Percentiles rank a stretch among this genome's conserved stretches.
Evolutionary conservation across 352 stramenopile genomes (phyloP).

Genomic region (Phytophthora europaea): DNA sequence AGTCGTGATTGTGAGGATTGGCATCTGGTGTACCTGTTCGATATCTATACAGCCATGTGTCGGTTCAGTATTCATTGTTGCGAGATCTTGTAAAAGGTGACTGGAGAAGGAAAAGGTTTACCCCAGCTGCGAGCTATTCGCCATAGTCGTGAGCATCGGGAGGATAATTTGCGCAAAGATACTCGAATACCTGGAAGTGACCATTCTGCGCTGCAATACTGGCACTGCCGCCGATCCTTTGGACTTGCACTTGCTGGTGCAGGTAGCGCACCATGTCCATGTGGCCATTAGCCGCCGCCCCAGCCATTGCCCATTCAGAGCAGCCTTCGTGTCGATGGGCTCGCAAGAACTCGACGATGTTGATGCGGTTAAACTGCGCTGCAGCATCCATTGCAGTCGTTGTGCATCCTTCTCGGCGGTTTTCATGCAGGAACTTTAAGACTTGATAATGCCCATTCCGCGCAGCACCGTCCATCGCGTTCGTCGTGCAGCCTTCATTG

Average conservation of each 20-base stretch:
- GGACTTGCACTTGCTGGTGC: constrained; percentile 22
- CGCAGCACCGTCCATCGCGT: constrained; percentile 21
- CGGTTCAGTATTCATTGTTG: no score
- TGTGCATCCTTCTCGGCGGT: constrained; percentile 26
- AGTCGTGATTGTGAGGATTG: background rate
- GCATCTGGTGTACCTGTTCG: no score
- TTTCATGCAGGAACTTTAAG: constrained; percentile 22
- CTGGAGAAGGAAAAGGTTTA: background rate
- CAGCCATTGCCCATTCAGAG: constrained; percentile 29
- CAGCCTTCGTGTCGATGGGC: constrained; percentile 22
- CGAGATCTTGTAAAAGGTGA: no score
- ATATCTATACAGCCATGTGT: no score
- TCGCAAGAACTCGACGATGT: constrained; percentile 21
- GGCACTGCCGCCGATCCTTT: constrained; percentile 22
- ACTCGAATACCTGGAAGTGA: constrained; percentile 25
- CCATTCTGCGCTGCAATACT: constrained; percentile 30
- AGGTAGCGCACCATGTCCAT: constrained; percentile 27
- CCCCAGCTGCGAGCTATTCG: constrained; percentile 1
- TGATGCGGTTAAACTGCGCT: constrained; percentile 24
- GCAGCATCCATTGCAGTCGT: constrained; percentile 25
- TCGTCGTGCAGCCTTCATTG: constrained; percentile 19
- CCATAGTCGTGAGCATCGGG: constrained; percentile 14
- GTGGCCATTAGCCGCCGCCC: constrained; percentile 23
- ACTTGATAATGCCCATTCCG: constrained; percentile 26
- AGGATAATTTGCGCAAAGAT: constrained; percentile 26